Conservation (phyloP, 2,329 filamentous ascomycete species). For the Blastomyces emzantsi region DNA sequence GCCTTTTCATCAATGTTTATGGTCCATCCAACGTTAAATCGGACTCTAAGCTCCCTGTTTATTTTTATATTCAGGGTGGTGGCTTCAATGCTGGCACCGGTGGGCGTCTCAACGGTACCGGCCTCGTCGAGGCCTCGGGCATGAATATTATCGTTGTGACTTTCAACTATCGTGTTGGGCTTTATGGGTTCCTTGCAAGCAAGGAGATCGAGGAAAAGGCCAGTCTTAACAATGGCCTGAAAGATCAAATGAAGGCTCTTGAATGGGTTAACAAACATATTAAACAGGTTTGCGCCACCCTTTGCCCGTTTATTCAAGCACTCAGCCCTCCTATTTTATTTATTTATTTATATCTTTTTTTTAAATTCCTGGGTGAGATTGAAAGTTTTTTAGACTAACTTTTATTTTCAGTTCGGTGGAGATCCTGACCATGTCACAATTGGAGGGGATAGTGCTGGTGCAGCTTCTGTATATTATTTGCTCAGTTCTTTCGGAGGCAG, state of each 20-base stretch:
- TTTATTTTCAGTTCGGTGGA: conserved; percentile 51
- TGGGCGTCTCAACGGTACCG: conserved; percentile 51
- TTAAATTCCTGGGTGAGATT: background rate
- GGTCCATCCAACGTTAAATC: conserved; percentile 26
- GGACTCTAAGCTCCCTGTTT: conserved; percentile 53
- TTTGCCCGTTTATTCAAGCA: background rate
- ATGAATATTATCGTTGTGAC: conserved; percentile 59
- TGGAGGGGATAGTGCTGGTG: conserved; percentile 61
- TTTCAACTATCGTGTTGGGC: conserved; percentile 68
- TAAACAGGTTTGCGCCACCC: conserved; percentile 26
- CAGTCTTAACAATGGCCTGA: conserved; percentile 58
- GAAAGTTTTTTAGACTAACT: background rate
- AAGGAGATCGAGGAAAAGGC: conserved; percentile 44
- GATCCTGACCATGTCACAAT: conserved; percentile 59
- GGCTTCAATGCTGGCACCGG: conserved; percentile 54
- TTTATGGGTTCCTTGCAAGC: conserved; percentile 61
- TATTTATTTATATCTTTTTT: background rate
- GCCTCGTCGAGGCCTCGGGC: conserved; percentile 50
- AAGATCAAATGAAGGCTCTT: conserved; percentile 60
- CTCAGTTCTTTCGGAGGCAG: conserved; percentile 47
- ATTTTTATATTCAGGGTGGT: conserved; percentile 53
- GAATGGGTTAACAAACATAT: conserved; percentile 63
- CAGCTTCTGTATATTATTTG: conserved; percentile 53
- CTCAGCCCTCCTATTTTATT: background rate
- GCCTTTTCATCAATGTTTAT: conserved; percentile 37